phyloP scores from a whole-genome alignment of 768 basidiomycete species.

The Lentinula raphanica region DNA sequence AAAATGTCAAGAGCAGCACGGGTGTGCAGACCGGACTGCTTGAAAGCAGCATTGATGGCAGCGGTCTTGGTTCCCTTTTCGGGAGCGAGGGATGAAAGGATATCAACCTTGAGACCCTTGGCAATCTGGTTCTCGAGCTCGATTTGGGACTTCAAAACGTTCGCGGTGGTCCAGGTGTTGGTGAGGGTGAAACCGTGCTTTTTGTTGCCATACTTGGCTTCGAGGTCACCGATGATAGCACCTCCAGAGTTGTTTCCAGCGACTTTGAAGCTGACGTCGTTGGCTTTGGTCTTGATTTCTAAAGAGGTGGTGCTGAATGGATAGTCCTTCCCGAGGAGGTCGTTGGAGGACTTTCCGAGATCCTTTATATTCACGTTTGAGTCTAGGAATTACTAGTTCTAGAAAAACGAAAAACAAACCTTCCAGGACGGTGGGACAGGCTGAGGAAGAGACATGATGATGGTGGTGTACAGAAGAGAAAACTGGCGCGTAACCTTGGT shows the following conservation, averaged over 20 bases:
- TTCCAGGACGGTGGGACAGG: slow-evolving; percentile 98
- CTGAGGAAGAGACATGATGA: slow-evolving; percentile 86
- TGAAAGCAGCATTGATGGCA: slow-evolving; percentile 80
- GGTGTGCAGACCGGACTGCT: slow-evolving; percentile 93
- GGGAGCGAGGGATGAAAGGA: slow-evolving; percentile 77
- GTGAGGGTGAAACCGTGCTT: slow-evolving; percentile 93
- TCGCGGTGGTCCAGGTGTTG: slow-evolving; percentile 92
- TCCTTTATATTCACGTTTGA: too few relatives aligned
- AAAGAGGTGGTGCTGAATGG: slow-evolving; percentile 66
- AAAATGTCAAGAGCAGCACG: slow-evolving; percentile 88
- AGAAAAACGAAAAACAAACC: slow-evolving; percentile 37
- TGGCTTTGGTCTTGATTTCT: slow-evolving; percentile 87
- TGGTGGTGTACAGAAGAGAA: slow-evolving; percentile 20
- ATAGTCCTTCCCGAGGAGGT: slow-evolving; percentile 92
- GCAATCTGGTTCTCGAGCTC: slow-evolving; percentile 98
- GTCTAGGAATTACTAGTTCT: too few relatives aligned
- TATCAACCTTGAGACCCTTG: slow-evolving; percentile 94
- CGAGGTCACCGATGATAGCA: slow-evolving; percentile 83
- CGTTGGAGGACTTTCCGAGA: slow-evolving; percentile 95
- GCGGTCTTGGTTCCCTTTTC: slow-evolving; percentile 86
- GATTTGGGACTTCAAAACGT: slow-evolving; percentile 84
- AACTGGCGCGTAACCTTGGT: background rate
- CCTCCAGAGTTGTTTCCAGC: slow-evolving; percentile 63
- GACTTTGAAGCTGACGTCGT: slow-evolving; percentile 91
- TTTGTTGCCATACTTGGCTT: slow-evolving; percentile 90